These are phyloP conservation scores for Xanthoconium stramineum DNA, from an alignment of 768 basidiomycete species.

Conservation along the genomic window DNA sequence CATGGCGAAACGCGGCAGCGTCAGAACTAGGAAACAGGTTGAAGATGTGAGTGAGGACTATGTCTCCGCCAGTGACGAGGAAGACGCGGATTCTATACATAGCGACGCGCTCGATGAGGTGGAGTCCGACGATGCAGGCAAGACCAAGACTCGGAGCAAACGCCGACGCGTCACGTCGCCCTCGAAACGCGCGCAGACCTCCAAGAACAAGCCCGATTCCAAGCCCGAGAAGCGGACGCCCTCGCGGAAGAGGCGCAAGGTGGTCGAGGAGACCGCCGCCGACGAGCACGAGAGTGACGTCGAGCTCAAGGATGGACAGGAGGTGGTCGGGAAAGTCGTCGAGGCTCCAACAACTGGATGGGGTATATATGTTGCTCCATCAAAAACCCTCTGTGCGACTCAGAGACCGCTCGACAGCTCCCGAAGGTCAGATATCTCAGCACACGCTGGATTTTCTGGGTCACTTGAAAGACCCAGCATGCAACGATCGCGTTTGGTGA, in stretches of 20 bases:
- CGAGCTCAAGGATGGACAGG: constrained; percentile 60
- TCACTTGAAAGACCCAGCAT: constrained; percentile 66
- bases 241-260: constrained; percentile 26
- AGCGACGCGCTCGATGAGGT: constrained; percentile 48
- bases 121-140: constrained; percentile 26
- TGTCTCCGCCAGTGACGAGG: constrained; percentile 10
- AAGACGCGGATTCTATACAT: constrained; percentile 27
- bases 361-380: constrained; percentile 39
- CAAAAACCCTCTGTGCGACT: background rate
- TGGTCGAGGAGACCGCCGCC: constrained; percentile 7
- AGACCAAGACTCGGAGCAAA: constrained; percentile 13
- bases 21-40: constrained; percentile 2
- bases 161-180: constrained; percentile 22
- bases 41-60: constrained; percentile 12
- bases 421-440: constrained; percentile 80
- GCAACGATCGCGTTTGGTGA: constrained; percentile 84
- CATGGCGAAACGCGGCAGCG: constrained; percentile 18
- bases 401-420: constrained; percentile 44
- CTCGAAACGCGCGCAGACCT: constrained; percentile 26
- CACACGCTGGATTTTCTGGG: constrained; percentile 80
- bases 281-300: constrained; percentile 37
- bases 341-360: constrained; percentile 81
- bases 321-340: constrained; percentile 72
- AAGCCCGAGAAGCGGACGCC: constrained; percentile 14
- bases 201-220: constrained; percentile 6